These are phyloP conservation scores for Cordyceps javanica DNA, from an alignment of 2,329 filamentous ascomycete genomes.

Conservation along the genomic window DNA sequence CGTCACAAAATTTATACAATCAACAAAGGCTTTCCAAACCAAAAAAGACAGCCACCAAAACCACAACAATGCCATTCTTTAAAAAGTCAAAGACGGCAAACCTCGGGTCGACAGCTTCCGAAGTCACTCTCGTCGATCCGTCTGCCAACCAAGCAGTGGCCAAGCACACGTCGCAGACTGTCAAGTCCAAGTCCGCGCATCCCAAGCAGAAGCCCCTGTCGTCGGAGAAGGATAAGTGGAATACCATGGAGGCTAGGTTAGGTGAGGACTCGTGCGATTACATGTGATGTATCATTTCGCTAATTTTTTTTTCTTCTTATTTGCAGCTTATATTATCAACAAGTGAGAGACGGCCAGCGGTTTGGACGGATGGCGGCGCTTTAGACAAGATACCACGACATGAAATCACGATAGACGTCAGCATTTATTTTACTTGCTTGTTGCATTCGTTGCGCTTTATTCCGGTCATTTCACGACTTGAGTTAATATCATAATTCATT, in stretches of 20 bases:
- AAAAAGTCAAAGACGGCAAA: background rate
- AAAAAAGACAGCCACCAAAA: background rate
- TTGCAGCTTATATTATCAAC: constrained; percentile 1
- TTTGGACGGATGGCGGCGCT: background rate
- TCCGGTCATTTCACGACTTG: no score
- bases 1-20: background rate
- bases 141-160: background rate
- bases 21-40: no score
- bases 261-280: background rate
- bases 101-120: constrained; percentile 1
- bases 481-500: background rate
- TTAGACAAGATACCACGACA: constrained; percentile 7
- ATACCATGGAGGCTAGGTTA: constrained; percentile 6
- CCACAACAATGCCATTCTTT: constrained; percentile 5
- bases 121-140: constrained; percentile 7
- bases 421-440: background rate
- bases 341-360: constrained; percentile 6
- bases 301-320: background rate
- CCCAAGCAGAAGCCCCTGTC: constrained; percentile 2
- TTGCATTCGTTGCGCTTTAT: no score
- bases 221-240: constrained; percentile 4
- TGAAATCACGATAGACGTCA: background rate
- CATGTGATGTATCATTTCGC: background rate
- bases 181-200: background rate
- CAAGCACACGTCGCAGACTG: background rate